Evolutionary conservation across 176 grass and related monocot genomes (phyloP).

Genomic region (Echinochloa phyllopogon): DNA sequence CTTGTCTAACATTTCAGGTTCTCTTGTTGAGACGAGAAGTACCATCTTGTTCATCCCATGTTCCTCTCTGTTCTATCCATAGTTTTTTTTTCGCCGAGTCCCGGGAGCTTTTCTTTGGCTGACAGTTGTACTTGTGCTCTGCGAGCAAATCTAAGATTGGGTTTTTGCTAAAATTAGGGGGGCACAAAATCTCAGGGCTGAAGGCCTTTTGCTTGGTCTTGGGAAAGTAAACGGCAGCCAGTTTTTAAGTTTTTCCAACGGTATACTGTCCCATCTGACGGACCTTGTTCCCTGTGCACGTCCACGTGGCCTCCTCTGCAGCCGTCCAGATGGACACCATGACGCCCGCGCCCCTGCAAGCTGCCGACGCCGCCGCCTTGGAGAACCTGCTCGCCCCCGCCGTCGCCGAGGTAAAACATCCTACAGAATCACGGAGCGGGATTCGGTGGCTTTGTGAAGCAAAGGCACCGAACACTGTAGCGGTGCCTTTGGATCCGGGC

Average conservation of each 20-base stretch:
- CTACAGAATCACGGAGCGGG: too few relatives aligned
- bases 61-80: not conserved
- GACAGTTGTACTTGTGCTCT: slow-evolving; percentile 22
- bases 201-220: slow-evolving; percentile 25
- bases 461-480: too few relatives aligned
- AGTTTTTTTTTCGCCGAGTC: not conserved
- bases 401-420: slow-evolving; percentile 41
- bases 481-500: too few relatives aligned
- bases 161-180: slow-evolving; percentile 57
- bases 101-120: not conserved
- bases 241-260: slow-evolving; percentile 58
- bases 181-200: not conserved
- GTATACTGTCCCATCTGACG: slow-evolving; percentile 52
- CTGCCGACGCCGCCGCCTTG: not conserved
- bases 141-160: slow-evolving; percentile 29
- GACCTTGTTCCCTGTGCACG: slow-evolving; percentile 24
- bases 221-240: slow-evolving; percentile 34
- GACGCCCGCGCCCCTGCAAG: slow-evolving; percentile 17
- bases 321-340: slow-evolving; percentile 52
- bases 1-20: slow-evolving; percentile 18
- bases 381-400: slow-evolving; percentile 14
- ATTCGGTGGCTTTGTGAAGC: too few relatives aligned
- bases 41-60: not conserved
- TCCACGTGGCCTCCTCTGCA: slow-evolving; percentile 43
- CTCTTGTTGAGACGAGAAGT: not conserved